These are phyloP conservation scores for Salvia splendens DNA, from an alignment of 257 asterid species.

Conservation along the genomic window DNA sequence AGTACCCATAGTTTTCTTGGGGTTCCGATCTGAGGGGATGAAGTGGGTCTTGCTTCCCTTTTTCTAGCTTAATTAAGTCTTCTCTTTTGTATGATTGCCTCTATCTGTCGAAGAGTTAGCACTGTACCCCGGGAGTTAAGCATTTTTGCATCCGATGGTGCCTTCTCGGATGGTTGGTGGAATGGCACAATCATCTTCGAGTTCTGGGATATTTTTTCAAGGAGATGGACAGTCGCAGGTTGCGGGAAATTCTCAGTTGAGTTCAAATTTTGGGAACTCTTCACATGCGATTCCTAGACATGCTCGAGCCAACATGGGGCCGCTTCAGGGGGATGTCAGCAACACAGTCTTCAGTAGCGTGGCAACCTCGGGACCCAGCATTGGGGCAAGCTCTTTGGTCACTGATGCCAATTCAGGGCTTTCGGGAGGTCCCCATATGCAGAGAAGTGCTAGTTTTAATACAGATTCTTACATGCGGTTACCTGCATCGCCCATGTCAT, in stretches of 20 bases:
- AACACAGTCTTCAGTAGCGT: conserved; percentile 66
- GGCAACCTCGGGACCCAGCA: conserved; percentile 83
- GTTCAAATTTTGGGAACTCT: conserved; percentile 71
- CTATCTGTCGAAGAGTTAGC: conserved; percentile 29
- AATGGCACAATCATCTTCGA: conserved; percentile 72
- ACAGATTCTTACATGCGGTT: conserved; percentile 91
- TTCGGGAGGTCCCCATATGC: conserved; percentile 84
- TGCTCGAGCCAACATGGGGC: conserved; percentile 54
- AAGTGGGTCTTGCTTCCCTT: conserved; percentile 11
- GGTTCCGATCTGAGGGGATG: conserved; percentile 20
- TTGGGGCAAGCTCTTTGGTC: conserved; percentile 96
- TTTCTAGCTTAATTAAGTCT: conserved; percentile 17
- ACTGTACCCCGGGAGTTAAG: conserved; percentile 42
- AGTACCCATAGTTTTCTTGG: conserved; percentile 1
- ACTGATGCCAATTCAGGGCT: conserved; percentile 97
- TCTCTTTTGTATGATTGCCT: conserved; percentile 5
- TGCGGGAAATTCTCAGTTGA: conserved; percentile 68
- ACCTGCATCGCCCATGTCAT: conserved; percentile 97
- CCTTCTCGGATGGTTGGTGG: conserved; percentile 80
- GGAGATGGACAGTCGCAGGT: conserved; percentile 76
- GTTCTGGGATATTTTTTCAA: conserved; percentile 81
- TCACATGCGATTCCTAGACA: conserved; percentile 58
- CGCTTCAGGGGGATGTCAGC: conserved; percentile 60
- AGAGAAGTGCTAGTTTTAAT: conserved; percentile 89
- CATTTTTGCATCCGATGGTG: conserved; percentile 57